These are phyloP conservation scores for Diddensiella transvaalensis DNA, from an alignment of 805 yeast genomes.

Conservation along the genomic window DNA sequence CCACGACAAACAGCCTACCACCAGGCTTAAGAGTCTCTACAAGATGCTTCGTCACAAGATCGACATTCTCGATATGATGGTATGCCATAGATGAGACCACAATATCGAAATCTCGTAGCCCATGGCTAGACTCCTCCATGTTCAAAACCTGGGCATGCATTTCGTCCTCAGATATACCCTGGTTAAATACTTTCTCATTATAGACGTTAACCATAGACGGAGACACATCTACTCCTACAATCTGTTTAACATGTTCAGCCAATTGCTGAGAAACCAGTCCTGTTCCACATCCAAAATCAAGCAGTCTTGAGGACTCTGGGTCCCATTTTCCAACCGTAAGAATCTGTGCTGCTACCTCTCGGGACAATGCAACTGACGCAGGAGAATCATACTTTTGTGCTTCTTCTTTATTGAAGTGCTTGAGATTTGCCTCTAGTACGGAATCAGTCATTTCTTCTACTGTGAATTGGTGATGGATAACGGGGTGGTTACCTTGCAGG, in stretches of 20 bases:
- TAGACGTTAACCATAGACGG: slow-evolving; percentile 22
- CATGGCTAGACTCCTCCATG: slow-evolving; percentile 9
- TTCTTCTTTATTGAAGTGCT: slow-evolving; percentile 4
- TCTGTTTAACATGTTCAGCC: slow-evolving; percentile 18
- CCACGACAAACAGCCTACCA: slow-evolving; percentile 22
- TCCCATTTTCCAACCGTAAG: slow-evolving; percentile 15
- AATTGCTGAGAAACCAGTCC: slow-evolving; percentile 23
- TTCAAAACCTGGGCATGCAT: slow-evolving; percentile 21
- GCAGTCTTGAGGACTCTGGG: slow-evolving; percentile 19
- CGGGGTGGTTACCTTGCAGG: neutral
- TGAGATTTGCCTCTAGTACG: neutral
- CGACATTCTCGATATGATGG: slow-evolving; percentile 25
- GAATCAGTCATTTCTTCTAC: no score
- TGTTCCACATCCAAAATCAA: slow-evolving; percentile 29
- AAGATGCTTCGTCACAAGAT: slow-evolving; percentile 13
- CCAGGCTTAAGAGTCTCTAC: slow-evolving; percentile 17
- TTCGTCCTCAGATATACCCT: slow-evolving; percentile 22
- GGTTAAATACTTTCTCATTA: slow-evolving; percentile 21
- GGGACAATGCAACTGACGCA: slow-evolving; percentile 2
- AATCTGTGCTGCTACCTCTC: slow-evolving; percentile 8
- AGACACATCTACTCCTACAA: slow-evolving; percentile 29
- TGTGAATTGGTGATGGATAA: no score
- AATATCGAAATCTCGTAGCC: slow-evolving; percentile 20
- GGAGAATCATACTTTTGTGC: slow-evolving; percentile 15
- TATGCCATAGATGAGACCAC: slow-evolving; percentile 25